A percentile compares a stretch with the other conserved stretches of the same genome.
Evolutionary conservation across 1,284 basidiomycete species (phyloP).

Genomic region (Sporisorium iseilematis-ciliati): DNA sequence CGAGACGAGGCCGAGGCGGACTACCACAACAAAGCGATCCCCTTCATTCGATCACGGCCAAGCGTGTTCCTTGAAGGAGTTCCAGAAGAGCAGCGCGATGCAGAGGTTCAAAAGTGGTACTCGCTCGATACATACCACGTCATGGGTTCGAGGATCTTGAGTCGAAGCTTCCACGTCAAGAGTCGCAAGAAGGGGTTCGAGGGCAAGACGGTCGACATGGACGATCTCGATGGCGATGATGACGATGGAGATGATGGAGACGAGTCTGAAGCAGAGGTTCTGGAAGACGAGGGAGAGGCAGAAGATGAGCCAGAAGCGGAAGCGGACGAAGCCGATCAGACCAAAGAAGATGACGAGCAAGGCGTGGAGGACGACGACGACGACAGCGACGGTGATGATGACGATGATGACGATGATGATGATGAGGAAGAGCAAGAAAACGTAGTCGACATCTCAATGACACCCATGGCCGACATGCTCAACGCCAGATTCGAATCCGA

Average conservation of each 20-base stretch:
- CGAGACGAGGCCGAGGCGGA: conserved; percentile 83
- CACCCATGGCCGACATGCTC: conserved; percentile 92
- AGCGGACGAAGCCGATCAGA: conserved; percentile 24
- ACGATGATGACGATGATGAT: conserved; percentile 32
- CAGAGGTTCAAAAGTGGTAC: conserved; percentile 73
- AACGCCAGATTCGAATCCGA: conserved; percentile 66
- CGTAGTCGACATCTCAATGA: conserved; percentile 85
- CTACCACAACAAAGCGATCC: conserved; percentile 73
- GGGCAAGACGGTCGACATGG: conserved; percentile 50
- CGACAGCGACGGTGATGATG: conserved; percentile 38
- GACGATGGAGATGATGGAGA: conserved; percentile 43
- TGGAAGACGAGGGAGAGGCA: conserved; percentile 55
- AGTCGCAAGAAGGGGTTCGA: conserved; percentile 40
- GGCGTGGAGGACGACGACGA: conserved; percentile 15
- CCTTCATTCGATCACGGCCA: conserved; percentile 68
- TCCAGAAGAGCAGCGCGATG: conserved; percentile 13
- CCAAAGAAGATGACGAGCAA: conserved; percentile 16
- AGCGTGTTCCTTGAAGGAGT: conserved; percentile 53
- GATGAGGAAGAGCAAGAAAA: conserved; percentile 54
- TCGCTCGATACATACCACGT: conserved; percentile 84
- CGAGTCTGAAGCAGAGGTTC: conserved; percentile 46
- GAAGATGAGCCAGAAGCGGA: conserved; percentile 5
- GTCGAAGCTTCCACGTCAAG: conserved; percentile 84
- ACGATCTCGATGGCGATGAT: conserved; percentile 62
- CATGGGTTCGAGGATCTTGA: conserved; percentile 93